Conservation (phyloP, 1,284 basidiomycete genomes). For the Afroboletus lepidellus region DNA sequence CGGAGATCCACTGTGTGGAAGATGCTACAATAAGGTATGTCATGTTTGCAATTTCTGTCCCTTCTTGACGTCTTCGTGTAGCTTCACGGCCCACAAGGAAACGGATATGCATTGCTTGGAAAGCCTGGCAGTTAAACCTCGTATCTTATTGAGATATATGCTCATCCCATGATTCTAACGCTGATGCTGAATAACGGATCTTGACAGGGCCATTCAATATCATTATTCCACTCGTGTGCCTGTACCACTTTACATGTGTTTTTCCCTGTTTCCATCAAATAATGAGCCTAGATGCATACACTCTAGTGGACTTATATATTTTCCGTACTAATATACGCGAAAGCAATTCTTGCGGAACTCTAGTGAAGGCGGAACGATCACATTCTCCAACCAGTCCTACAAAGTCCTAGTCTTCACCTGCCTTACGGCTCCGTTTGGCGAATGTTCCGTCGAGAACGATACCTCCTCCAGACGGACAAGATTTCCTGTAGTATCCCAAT, state of each 20-base stretch:
- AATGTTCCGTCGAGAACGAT: constrained; percentile 17
- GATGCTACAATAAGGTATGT: constrained; percentile 71
- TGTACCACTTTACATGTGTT: constrained; percentile 25
- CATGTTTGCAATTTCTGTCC: not conserved
- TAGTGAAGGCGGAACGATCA: not conserved
- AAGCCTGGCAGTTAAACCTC: constrained; percentile 46
- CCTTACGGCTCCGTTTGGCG: not conserved
- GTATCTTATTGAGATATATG: not conserved
- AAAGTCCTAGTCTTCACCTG: not conserved
- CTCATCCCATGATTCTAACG: not conserved
- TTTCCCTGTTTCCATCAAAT: constrained; percentile 11
- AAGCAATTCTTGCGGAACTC: not conserved
- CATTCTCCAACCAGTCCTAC: not conserved
- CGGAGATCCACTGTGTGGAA: constrained; percentile 62
- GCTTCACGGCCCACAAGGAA: constrained; percentile 69
- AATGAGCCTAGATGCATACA: constrained; percentile 12
- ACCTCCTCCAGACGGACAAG: constrained; percentile 23
- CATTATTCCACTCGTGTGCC: constrained; percentile 21
- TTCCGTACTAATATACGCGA: not conserved
- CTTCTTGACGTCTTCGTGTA: constrained; percentile 27
- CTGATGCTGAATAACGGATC: constrained; percentile 9
- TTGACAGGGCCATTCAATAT: constrained; percentile 18
- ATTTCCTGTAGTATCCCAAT: constrained; percentile 21
- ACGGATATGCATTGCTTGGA: constrained; percentile 71
- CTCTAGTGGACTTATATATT: constrained; percentile 13